Evolutionary conservation across 257 asterid species (phyloP).

Genomic region (Ajuga chamaepitys): DNA sequence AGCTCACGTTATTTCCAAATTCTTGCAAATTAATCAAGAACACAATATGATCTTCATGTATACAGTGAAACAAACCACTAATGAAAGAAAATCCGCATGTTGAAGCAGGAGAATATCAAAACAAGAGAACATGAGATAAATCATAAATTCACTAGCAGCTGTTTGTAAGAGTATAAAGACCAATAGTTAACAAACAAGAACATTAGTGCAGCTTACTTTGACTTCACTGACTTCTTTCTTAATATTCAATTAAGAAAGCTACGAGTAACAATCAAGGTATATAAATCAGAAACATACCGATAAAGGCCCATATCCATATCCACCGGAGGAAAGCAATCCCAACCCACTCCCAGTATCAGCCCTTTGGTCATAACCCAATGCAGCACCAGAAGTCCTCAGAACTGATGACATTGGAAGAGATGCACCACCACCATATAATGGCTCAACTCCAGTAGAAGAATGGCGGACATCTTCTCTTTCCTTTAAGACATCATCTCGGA

Average conservation of each 20-base stretch:
- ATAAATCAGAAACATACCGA: conserved; percentile 39
- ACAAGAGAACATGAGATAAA: conserved; percentile 2
- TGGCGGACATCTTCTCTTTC: conserved; percentile 54
- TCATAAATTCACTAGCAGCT: conserved; percentile 1
- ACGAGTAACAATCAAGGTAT: background rate
- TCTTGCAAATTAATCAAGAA: background rate
- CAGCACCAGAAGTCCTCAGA: conserved; percentile 45
- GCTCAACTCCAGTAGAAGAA: conserved; percentile 55
- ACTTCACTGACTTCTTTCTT: background rate
- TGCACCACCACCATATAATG: conserved; percentile 42
- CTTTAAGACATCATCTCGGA: conserved; percentile 74
- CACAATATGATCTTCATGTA: background rate
- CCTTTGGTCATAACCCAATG: conserved; percentile 64
- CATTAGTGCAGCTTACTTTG: background rate
- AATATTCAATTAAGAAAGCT: background rate
- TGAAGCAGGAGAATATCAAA: background rate
- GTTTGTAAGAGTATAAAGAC: background rate
- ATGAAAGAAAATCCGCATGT: background rate
- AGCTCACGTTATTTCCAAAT: background rate
- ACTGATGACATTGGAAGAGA: conserved; percentile 54
- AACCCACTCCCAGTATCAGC: conserved; percentile 52
- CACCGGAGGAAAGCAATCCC: conserved; percentile 59
- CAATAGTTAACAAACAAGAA: background rate
- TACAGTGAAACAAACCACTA: background rate
- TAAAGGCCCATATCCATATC: conserved; percentile 64